A percentile compares a stretch with the other conserved stretches of the same genome.
phyloP scores from a whole-genome alignment of 2,329 filamentous ascomycete species.

The Mycosphaerella arachidis region DNA sequence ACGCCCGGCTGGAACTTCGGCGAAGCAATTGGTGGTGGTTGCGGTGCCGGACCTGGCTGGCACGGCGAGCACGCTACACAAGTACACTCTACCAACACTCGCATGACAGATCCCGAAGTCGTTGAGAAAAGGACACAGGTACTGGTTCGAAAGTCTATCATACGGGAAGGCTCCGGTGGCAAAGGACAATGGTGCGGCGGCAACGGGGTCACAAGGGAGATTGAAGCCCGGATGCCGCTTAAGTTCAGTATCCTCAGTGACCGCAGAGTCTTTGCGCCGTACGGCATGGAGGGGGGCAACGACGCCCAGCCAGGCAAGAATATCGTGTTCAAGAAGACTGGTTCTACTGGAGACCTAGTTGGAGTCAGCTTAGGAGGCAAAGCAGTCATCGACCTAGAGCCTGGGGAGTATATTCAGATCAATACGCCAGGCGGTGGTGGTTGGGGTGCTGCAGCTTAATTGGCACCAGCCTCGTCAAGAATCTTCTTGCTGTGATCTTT shows the following conservation, averaged over 20 bases:
- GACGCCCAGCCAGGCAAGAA: constrained; percentile 32
- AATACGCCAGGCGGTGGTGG: constrained; percentile 11
- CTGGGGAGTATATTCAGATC: constrained; percentile 31
- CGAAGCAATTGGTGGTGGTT: constrained; percentile 37
- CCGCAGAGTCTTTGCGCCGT: constrained; percentile 31
- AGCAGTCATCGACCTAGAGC: constrained; percentile 16
- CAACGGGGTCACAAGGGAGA: constrained; percentile 30
- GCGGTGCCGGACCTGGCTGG: constrained; percentile 34
- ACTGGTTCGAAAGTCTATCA: constrained; percentile 31
- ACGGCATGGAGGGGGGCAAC: constrained; percentile 33
- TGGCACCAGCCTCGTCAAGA: constrained; percentile 19
- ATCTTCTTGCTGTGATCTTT: constrained; percentile 52
- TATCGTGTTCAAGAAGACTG: constrained; percentile 25
- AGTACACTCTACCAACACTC: constrained; percentile 36
- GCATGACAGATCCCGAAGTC: constrained; percentile 36
- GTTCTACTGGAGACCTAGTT: constrained; percentile 4
- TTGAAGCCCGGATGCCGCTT: constrained; percentile 30
- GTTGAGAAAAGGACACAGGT: constrained; percentile 36
- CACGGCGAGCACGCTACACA: constrained; percentile 33
- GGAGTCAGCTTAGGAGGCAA: constrained; percentile 24
- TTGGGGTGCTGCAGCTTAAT: constrained; percentile 1
- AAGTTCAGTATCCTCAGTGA: constrained; percentile 32
- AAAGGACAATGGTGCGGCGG: constrained; percentile 30
- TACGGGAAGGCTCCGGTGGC: constrained; percentile 32
- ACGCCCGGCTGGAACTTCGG: constrained; percentile 33